Evolutionary conservation across 2,329 filamentous ascomycete species (phyloP).

Genomic region (Penicillium crustosum): DNA sequence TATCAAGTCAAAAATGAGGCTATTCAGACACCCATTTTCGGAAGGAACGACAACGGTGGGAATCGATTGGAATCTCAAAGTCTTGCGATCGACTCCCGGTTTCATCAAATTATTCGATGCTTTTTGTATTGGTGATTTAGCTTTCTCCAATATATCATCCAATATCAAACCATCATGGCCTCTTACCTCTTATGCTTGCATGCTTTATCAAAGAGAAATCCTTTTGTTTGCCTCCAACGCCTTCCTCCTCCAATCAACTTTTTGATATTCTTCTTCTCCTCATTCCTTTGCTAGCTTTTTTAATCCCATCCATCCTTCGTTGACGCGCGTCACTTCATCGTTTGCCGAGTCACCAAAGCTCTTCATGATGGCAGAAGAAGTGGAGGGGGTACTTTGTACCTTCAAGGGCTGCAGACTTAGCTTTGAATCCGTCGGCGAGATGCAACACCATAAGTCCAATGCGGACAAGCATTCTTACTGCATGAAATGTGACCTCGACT

Average conservation of each 20-base stretch:
- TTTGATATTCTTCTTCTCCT: background rate
- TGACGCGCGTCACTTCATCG: background rate
- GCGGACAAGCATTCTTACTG: conserved; percentile 44
- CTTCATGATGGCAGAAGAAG: background rate
- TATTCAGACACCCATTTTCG: background rate
- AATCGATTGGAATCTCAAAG: background rate
- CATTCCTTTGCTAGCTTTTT: background rate
- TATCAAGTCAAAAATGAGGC: background rate
- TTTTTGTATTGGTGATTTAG: background rate
- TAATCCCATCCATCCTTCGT: background rate
- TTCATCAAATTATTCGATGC: background rate
- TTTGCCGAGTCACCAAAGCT: background rate
- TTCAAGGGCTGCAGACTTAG: conserved; percentile 46
- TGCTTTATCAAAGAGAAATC: background rate
- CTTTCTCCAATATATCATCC: background rate
- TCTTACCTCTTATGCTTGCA: background rate
- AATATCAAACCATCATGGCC: background rate
- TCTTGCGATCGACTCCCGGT: background rate
- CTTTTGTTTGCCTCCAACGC: background rate
- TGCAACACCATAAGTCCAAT: conserved; percentile 54
- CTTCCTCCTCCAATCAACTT: background rate
- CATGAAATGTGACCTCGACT: conserved; percentile 47
- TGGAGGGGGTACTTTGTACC: conserved; percentile 43
- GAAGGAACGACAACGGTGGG: background rate
- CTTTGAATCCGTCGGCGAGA: conserved; percentile 48